Conservation (phyloP, 352 stramenopile genomes). For the Phytophthora tentaculata region DNA sequence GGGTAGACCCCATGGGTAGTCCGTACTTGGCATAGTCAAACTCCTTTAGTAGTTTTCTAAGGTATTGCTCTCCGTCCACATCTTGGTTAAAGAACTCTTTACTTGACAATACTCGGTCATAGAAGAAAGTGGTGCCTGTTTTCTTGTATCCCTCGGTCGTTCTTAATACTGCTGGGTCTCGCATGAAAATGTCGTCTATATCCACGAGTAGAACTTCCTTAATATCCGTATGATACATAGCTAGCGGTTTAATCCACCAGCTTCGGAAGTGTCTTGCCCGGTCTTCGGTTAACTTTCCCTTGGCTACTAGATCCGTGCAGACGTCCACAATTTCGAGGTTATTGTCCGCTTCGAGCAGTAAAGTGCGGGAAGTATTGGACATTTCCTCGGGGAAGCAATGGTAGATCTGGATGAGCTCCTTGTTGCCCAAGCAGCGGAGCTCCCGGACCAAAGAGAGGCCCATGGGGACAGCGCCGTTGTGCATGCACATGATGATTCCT, state of each 20-base stretch:
- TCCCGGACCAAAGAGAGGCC: slow-evolving; percentile 46
- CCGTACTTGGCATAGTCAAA: slow-evolving; percentile 50
- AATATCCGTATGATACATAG: slow-evolving; percentile 57
- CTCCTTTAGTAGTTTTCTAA: slow-evolving; percentile 43
- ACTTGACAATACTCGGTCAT: slow-evolving; percentile 65
- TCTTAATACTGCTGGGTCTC: slow-evolving; percentile 50
- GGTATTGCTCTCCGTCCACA: slow-evolving; percentile 43
- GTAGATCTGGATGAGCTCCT: slow-evolving; percentile 48
- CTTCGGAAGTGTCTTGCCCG: slow-evolving; percentile 50
- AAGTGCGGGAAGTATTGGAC: slow-evolving; percentile 22
- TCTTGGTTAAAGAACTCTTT: slow-evolving; percentile 60
- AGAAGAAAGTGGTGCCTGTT: slow-evolving; percentile 71
- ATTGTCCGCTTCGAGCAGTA: slow-evolving; percentile 32
- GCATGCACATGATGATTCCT: slow-evolving; percentile 50
- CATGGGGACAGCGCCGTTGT: slow-evolving; percentile 45
- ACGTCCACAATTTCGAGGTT: slow-evolving; percentile 59
- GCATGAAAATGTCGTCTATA: slow-evolving; percentile 57
- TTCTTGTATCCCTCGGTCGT: slow-evolving; percentile 43
- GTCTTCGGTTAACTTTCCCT: slow-evolving; percentile 36
- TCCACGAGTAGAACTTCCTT: slow-evolving; percentile 58
- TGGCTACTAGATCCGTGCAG: slow-evolving; percentile 42
- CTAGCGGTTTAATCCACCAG: slow-evolving; percentile 73
- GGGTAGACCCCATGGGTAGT: slow-evolving; percentile 18
- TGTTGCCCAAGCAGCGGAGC: slow-evolving; percentile 43
- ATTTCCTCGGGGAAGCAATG: slow-evolving; percentile 48